Percentiles rank a stretch among this genome's conserved stretches.
Evolutionary conservation across 148 eudicot species (phyloP).

Genomic region (Talinum fruticosum): DNA sequence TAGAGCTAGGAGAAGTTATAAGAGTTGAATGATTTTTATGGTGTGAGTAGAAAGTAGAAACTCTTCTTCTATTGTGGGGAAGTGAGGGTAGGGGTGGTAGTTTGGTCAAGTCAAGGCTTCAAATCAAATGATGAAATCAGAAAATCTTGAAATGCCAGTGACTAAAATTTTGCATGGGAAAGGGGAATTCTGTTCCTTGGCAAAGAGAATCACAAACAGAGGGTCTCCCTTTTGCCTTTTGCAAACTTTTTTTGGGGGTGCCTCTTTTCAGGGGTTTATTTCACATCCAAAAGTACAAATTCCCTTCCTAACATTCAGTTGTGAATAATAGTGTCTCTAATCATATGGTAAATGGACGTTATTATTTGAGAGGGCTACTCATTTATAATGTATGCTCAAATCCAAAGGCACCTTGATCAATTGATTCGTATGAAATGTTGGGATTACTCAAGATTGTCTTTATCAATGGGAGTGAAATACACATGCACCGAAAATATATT

Average conservation of each 20-base stretch:
- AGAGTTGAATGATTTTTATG: too few species aligned
- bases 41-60: too few species aligned
- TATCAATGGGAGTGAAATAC: too few species aligned
- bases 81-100: not conserved
- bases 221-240: slow-evolving; percentile 19
- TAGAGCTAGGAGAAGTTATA: too few species aligned
- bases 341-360: not conserved
- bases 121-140: slow-evolving; percentile 28
- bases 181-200: slow-evolving; percentile 26
- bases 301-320: slow-evolving; percentile 7
- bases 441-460: too few species aligned
- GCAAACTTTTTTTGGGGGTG: slow-evolving; percentile 13
- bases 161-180: slow-evolving; percentile 6
- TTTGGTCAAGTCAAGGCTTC: slow-evolving; percentile 26
- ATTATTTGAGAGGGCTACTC: not conserved
- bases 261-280: slow-evolving; percentile 10
- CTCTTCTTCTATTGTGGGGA: not conserved
- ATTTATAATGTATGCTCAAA: too few species aligned
- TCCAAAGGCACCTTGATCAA: too few species aligned
- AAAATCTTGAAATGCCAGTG: slow-evolving; percentile 8
- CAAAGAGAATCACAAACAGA: slow-evolving; percentile 30
- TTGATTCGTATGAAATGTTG: too few species aligned
- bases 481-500: too few species aligned
- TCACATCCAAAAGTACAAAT: slow-evolving; percentile 19
- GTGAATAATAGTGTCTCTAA: not conserved